Base-by-base conservation (phyloP, 306 rosid genomes). In the Inga laurina region DNA sequence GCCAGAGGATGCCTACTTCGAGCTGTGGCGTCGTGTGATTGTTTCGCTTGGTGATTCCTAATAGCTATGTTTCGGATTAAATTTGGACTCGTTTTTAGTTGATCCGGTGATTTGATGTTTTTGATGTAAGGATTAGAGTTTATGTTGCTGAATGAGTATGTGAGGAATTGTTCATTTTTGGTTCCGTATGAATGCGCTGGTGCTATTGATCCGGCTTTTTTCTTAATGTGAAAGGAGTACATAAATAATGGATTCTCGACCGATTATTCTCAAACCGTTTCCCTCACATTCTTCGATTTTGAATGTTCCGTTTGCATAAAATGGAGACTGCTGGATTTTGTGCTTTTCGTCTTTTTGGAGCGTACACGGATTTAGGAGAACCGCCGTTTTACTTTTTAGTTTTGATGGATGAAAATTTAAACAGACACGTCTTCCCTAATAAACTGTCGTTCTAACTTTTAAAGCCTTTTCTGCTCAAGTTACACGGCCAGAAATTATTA, bases 171-270 rank as follows among this genome's bases (percentile, higher is more conserved):
- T 49, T 32, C 14, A 24, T 48, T 34, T 34, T 37, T 79, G 41
- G 10, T 61, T 73, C 39, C 5, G 27, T 7, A 21, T 67, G 73
- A 57, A 41, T 52, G 30, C n/a, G 49, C 24, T 22, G 51, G 35
- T 34, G 76, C 7, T 52, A n/a, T 75, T 77, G 86, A 77, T 77
- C 67, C 46, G 32, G 3, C 57, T 57, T 13, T n/a, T 83, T 83
- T 54, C 56, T 57, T n/a, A 22, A 39, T n/a, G 32, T 11, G 46
- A 12, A 44, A 32, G 35, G 84, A 41, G 22, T 57, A 39, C 27
- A n/a, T 59, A 5, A 21, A 39, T 70, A 61, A 61, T 11, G 27
- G 10, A 22, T 61, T 61, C 4, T 77, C 44, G 24, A 13, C 45
- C 1, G 43, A 44, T 44, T 45, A 27, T 14, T 14, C 18, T 62